phyloP scores from a whole-genome alignment of 306 rosid species.

The Quercus rubra region DNA sequence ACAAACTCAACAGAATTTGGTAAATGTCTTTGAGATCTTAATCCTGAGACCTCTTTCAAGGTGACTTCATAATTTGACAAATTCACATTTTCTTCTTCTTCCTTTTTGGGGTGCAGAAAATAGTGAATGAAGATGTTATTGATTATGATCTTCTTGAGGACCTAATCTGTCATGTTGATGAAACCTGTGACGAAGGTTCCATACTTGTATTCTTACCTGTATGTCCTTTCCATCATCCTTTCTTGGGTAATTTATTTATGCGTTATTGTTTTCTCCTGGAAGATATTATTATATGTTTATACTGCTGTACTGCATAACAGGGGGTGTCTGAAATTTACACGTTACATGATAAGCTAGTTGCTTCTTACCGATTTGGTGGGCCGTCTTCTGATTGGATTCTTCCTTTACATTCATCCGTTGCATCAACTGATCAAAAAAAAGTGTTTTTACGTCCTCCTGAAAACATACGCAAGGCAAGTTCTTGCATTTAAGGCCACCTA shows the following conservation, averaged over 20 bases:
- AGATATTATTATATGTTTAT: constrained; percentile 3
- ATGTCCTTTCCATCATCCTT: constrained; percentile 34
- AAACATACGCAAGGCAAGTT: constrained; percentile 72
- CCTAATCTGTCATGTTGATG: constrained; percentile 75
- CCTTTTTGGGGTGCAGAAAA: constrained; percentile 45
- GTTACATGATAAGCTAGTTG: constrained; percentile 68
- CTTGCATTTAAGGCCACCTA: not conserved
- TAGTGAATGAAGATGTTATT: constrained; percentile 83
- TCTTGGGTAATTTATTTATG: not conserved
- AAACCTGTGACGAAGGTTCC: constrained; percentile 71
- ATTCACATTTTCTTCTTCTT: not conserved
- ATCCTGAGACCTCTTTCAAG: constrained; percentile 2
- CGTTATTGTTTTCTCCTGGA: constrained; percentile 3
- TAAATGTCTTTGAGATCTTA: constrained; percentile 31
- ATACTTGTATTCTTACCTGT: constrained; percentile 96
- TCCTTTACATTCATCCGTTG: constrained; percentile 80
- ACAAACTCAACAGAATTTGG: constrained; percentile 77
- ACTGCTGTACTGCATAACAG: constrained; percentile 33
- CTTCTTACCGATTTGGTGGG: constrained; percentile 84
- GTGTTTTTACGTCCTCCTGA: constrained; percentile 79
- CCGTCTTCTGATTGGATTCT: constrained; percentile 90
- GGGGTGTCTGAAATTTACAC: constrained; percentile 78
- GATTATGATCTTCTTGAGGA: constrained; percentile 95
- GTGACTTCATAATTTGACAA: constrained; percentile 22
- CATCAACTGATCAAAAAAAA: constrained; percentile 76